Base-by-base conservation (phyloP, 2,329 filamentous ascomycete genomes). In the Pezicula neosporulosa region DNA sequence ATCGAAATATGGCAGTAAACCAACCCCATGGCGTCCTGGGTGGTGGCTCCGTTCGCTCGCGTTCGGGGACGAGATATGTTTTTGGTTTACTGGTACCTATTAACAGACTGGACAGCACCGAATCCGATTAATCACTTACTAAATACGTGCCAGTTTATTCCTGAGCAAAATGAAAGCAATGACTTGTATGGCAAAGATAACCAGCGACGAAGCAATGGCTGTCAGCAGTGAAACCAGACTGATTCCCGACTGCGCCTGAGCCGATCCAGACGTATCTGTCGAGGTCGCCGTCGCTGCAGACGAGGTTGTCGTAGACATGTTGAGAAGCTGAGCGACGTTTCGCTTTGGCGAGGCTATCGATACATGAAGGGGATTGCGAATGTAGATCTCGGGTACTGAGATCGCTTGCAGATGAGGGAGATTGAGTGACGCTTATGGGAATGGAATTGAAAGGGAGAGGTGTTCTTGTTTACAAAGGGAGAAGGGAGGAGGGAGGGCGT, bases 31-130 rank as follows among this genome's bases (percentile, higher is more conserved):
- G 72, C 44, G 69, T 78, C 48, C 68, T 71, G 0, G 88, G 87
- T 2, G 90, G 89, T 1, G 87, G 75, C n/a, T 86, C 79, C 8
- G 89, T 91, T 60, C 90, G 83, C 72, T 96, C 89, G 64, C 87
- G 83, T 70, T 94, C 87, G 6, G 90, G 88, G 0, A 95, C 91
- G 1, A 96, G 80, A 60, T 90, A 96, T 4, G 90, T 93, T 68
- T 90, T 85, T 2, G 90, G 87, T 73, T 90, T 89, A 64, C 86
- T 90, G 55, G 19, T 42, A 41, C 41, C 33, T 18, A 35, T 66
- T 50, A 62, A 45, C n/a, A 27, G 27, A 19, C 12, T 30, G 36
- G 21, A 35, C 35, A 16, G 15, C 12, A 16, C n/a, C 12, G 24
- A 24, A 24, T 24, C 8, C 3, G 19, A 27, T 7, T n/a, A 28